Base-by-base conservation (phyloP, 179 eudicot genomes). In the Silene noctiflora region DNA sequence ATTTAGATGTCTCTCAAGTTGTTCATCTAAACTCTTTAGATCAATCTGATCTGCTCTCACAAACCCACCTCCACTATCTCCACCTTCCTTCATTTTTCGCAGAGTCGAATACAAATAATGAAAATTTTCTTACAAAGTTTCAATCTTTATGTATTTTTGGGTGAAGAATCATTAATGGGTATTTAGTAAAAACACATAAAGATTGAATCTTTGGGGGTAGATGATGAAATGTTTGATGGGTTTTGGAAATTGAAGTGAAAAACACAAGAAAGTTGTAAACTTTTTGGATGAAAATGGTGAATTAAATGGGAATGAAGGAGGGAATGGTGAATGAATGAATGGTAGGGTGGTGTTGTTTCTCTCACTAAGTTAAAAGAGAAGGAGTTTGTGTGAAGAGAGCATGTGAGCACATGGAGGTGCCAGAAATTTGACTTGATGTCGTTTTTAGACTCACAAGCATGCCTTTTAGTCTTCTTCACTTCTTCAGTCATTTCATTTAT, bases 21-120 rank as follows among this genome's bases (percentile, higher is more conserved):
- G 98, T 72, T 94, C 97, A 80, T 94, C 98, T 16, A 94, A 77
- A 76, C 92, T 90, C 79, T 92, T 94, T 73, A 94, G 87, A 85
- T 94, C 98, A 78, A 94, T 94, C 82, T 94, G 94, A 88, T 94
- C 98, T 70, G 96, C 98, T 66, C 98, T 81, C 42, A 94, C 97
- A 76, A 92, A 94, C 78, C 98, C 98, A 77, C 90, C 91, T 29
- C 76, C 86, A 66, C 81, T 39, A 58, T 63, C 79, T 44, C 89
- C 87, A 29, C 85, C 66, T 60, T 86, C 89, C 85, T 93, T 87
- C 98, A 91, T 89, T 61, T 82, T 83, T 71, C 67, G 76, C 78
- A 11, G 17, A 2, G 1, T 5, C 5, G 19, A 55, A 17, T 20
- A 56, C 24, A 11, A 66, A 63, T n/a, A 21, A 6, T 4, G 13